Evolutionary conservation across 805 yeast genomes (phyloP), one percentile per base, ranked within the genome.

Genomic region (Wickerhamomyces bisporus): DNA sequence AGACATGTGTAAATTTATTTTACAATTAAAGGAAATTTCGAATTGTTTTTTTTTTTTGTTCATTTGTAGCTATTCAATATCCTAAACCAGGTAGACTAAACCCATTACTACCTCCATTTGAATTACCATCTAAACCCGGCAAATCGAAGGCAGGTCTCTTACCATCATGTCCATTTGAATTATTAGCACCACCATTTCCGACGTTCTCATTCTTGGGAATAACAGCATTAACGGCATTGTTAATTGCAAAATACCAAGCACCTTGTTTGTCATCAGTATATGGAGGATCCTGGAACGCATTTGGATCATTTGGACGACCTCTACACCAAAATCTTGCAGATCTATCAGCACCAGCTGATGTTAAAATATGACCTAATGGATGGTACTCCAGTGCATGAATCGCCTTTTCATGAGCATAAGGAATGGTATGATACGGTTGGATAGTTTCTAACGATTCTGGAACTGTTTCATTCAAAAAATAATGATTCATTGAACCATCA

Each of bases 311-410:
- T 2, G 97, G 96, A 55, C 95, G 71, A 2, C 95, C 83, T 36
- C 99, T 70, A 23, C 89, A 79, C 99, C 99, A 93, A 62, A 94
- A 86, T 39, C 97, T 65, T 18, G 95, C 86, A 5, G 94, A 79
- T 55, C 93, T 77, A 60, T 93, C 99, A 40, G 93, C 87, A 15
- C 97, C 91, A 0, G 96, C 98, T 7, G 96, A 79, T 39, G 94
- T 80, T 26, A 93, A 65, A 35, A 91, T 66, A 61, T 93, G 97
- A 4, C 99, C 99, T 50, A 85, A 66, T 3, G 98, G 98, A 61
- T 89, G 97, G 57, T 88, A 93, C 43, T 89, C 91, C 39, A 93
- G 60, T 4, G 95, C 78, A 61, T 91, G 88, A 36, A 93, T 78
- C 3, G 95, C 94, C 64, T 86, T 85, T 53, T 88, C 96, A 59